Percentiles rank a stretch among this genome's conserved stretches.
phyloP scores from a whole-genome alignment of 768 basidiomycete genomes.

The Lactarius akahatsu region DNA sequence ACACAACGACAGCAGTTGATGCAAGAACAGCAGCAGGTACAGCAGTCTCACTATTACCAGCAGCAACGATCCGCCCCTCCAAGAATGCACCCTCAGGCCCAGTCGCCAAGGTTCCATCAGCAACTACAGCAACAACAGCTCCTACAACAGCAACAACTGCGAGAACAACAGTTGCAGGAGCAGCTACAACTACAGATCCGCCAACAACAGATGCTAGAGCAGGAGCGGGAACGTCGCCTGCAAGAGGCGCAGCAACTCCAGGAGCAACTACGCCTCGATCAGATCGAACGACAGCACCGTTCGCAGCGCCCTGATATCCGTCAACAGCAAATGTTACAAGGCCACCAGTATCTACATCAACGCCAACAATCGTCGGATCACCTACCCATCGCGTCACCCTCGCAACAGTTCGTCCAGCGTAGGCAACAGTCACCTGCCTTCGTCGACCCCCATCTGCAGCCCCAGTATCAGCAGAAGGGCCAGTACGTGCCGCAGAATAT shows the following conservation, averaged over 20 bases:
- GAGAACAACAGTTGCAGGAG: conserved; percentile 44
- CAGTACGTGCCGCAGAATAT: conserved; percentile 60
- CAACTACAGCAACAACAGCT: conserved; percentile 69
- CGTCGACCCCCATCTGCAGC: conserved; percentile 33
- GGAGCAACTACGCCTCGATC: conserved; percentile 27
- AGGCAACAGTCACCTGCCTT: conserved; percentile 43
- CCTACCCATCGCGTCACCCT: conserved; percentile 50
- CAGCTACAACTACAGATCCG: conserved; percentile 31
- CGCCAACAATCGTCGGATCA: conserved; percentile 44
- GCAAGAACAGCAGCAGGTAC: conserved; percentile 36
- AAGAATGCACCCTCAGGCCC: conserved; percentile 68
- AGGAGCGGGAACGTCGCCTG: conserved; percentile 61
- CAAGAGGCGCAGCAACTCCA: conserved; percentile 43
- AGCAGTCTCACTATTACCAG: conserved; percentile 40
- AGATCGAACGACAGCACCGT: conserved; percentile 28
- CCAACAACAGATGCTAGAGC: conserved; percentile 47
- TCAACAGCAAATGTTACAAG: conserved; percentile 31
- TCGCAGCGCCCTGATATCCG: conserved; percentile 29
- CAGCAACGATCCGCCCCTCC: conserved; percentile 65
- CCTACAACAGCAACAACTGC: conserved; percentile 64
- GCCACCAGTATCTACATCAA: conserved; percentile 38
- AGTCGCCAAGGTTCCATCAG: conserved; percentile 78
- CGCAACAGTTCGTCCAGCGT: conserved; percentile 44
- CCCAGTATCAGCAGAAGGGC: conserved; percentile 51
- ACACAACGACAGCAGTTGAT: conserved; percentile 42